Base-by-base conservation (phyloP, 129 eudicot species). In the Artemisia annua region DNA sequence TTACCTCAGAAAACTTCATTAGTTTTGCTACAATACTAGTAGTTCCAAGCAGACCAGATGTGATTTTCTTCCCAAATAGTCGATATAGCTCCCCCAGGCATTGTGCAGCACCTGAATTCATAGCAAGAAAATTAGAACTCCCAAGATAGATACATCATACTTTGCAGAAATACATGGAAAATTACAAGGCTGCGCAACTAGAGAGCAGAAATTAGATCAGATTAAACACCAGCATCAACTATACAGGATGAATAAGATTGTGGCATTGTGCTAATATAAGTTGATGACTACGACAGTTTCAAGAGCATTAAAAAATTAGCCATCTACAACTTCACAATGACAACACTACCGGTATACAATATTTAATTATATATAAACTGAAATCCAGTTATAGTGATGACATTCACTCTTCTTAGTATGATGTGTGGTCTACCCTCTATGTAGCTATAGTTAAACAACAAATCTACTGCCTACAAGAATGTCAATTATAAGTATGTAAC, bases 31-130 rank as follows among this genome's bases (percentile, higher is more conserved):
- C 97, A 70, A 87, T 93, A 24, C 46, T 74, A 55, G 96, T 86
- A 74, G 98, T 93, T 84, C 88, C 97, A 71, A 84, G 86, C 77
- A 93, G 78, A 60, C 98, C 98, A 82, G 98, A 90, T 62, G 96
- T 83, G 76, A 93, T 93, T 78, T 84, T 85, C 80, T 82, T 85
- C 67, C 98, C 97, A 84, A 93, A 93, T 71, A 78, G 80, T 69
- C 89, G 90, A 81, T 89, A 93, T 67, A 93, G 72, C 79, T 87
- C 92, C 78, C 96, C 98, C 85, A 93, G 77, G 75, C 98, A 93
- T 79, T 89, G 96, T 39, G 91, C 96, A 77, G 91, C 98, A 81
- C 98, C 98, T 93, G 73, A 67, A 52, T 53, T 54, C 46, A 30
- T 69, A 39, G 12, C 60, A 71, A 52, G 18, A 11, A 70, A 70